Conservation (phyloP, 1,284 basidiomycete genomes). For the Heterobasidion occidentale region DNA sequence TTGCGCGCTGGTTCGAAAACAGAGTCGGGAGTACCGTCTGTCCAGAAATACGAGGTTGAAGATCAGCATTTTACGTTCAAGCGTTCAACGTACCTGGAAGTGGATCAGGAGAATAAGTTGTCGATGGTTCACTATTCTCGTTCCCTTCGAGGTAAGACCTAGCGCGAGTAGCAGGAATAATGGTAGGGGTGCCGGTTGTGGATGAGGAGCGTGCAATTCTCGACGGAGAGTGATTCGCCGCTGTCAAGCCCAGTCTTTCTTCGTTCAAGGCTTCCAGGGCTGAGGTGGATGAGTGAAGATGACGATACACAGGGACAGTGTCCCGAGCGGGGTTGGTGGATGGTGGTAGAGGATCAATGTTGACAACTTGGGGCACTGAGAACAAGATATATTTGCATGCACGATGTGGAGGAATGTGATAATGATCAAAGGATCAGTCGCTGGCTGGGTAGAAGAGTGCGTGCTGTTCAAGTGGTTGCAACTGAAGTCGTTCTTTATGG, state of each 20-base stretch:
- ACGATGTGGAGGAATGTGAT: constrained; percentile 9
- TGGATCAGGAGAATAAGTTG: constrained; percentile 15
- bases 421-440: constrained; percentile 9
- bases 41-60: constrained; percentile 9
- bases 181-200: constrained; percentile 22
- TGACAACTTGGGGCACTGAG: constrained; percentile 27
- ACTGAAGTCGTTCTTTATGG: constrained; percentile 1
- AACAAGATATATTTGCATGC: constrained; percentile 9
- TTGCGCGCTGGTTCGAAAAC: constrained; percentile 54
- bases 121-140: constrained; percentile 25
- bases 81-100: constrained; percentile 19
- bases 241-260: constrained; percentile 29
- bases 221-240: constrained; percentile 20
- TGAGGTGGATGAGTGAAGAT: constrained; percentile 24
- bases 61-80: neutral
- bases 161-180: constrained; percentile 56
- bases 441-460: neutral
- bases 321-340: constrained; percentile 46
- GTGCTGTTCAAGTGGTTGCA: constrained; percentile 3
- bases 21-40: constrained; percentile 29
- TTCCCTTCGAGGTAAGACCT: constrained; percentile 56
- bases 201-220: constrained; percentile 15
- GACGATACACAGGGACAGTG: constrained; percentile 33
- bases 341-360: constrained; percentile 63
- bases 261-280: constrained; percentile 29